phyloP scores from a whole-genome alignment of 2,329 filamentous ascomycete species.

The Colletotrichum costaricense region DNA sequence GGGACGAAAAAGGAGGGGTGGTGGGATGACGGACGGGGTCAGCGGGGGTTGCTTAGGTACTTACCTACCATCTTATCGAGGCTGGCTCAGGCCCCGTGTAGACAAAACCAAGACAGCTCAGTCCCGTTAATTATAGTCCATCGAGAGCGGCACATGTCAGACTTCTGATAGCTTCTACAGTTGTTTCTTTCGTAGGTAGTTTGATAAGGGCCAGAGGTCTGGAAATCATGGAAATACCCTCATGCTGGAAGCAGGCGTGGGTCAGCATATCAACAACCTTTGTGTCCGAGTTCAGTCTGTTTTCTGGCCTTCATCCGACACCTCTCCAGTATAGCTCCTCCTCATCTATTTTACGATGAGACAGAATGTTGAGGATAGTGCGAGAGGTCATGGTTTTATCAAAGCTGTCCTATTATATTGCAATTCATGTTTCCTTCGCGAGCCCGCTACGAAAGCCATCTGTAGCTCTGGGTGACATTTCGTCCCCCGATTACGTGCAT shows the following conservation, averaged over 20 bases:
- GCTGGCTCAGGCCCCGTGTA: background rate
- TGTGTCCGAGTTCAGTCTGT: background rate
- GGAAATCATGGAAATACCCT: background rate
- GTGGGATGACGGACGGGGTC: slow-evolving; percentile 6
- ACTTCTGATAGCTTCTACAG: background rate
- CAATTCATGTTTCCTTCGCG: background rate
- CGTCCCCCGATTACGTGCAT: background rate
- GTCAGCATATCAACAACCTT: background rate
- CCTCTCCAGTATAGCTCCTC: background rate
- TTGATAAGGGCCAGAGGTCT: background rate
- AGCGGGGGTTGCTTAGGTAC: slow-evolving; percentile 9
- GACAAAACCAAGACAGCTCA: too few relatives aligned
- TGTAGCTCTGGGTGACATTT: background rate
- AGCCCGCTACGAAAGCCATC: background rate
- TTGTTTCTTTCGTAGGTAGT: background rate
- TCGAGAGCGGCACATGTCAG: too few relatives aligned
- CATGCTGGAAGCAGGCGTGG: background rate
- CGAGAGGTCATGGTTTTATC: background rate
- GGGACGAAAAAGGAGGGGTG: background rate
- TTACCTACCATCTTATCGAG: background rate
- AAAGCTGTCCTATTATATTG: background rate
- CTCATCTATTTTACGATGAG: background rate
- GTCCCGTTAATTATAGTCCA: too few relatives aligned
- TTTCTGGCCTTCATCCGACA: background rate
- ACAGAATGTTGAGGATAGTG: background rate